phyloP scores from a whole-genome alignment of 2,329 filamentous ascomycete genomes.

The Rasamsonia emersonii region DNA sequence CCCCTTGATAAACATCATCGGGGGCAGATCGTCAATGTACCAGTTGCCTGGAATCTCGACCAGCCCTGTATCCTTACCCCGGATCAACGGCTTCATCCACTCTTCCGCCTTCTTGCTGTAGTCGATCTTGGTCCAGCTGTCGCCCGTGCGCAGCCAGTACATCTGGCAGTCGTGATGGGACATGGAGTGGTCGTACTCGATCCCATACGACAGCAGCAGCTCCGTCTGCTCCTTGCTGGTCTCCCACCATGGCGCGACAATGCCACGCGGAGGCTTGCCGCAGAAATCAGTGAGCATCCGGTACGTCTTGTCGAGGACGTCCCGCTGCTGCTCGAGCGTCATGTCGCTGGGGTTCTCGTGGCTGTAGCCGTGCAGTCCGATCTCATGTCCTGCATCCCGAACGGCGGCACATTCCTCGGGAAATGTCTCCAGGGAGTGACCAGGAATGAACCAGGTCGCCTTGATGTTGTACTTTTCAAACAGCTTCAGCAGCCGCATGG shows the following conservation, averaged over 20 bases:
- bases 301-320: conserved; percentile 70
- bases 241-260: conserved; percentile 71
- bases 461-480: conserved; percentile 66
- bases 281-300: conserved; percentile 64
- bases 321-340: conserved; percentile 65
- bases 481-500: conserved; percentile 58
- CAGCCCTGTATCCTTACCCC: conserved; percentile 30
- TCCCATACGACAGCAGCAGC: conserved; percentile 34
- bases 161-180: conserved; percentile 37
- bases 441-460: conserved; percentile 58
- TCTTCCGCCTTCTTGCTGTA: conserved; percentile 33
- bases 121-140: conserved; percentile 39
- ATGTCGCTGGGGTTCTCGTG: conserved; percentile 67
- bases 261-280: conserved; percentile 64
- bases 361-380: conserved; percentile 61
- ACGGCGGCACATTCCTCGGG: conserved; percentile 56
- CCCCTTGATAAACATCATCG: conserved; percentile 41
- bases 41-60: conserved; percentile 38
- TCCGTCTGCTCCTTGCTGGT: conserved; percentile 56
- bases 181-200: conserved; percentile 39
- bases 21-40: conserved; percentile 37
- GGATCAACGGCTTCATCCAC: conserved; percentile 44
- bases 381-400: conserved; percentile 57
- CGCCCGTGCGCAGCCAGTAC: conserved; percentile 36
- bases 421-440: conserved; percentile 57